A percentile compares a stretch with the other conserved stretches of the same genome.
Conservation (phyloP, 2,329 filamentous ascomycete genomes). For the Diaporthe sp. region DNA sequence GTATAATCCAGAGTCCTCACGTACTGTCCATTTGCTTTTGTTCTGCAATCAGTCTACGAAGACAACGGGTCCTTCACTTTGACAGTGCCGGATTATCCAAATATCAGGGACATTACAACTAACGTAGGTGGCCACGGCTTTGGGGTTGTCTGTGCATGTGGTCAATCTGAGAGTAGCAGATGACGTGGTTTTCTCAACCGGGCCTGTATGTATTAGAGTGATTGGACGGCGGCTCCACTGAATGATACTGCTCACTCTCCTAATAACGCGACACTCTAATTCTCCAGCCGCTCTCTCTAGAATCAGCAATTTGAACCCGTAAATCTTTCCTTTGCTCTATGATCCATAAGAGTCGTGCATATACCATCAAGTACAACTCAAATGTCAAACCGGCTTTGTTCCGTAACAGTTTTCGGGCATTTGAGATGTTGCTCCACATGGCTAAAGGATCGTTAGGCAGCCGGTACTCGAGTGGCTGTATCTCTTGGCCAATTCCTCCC, state of each 20-base stretch:
- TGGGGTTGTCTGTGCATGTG: neutral
- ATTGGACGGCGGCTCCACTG: neutral
- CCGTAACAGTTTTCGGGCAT: neutral
- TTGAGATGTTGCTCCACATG: neutral
- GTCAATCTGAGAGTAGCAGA: neutral
- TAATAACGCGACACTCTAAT: neutral
- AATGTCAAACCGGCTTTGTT: neutral
- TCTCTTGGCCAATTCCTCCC: neutral
- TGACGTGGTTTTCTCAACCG: too few species aligned
- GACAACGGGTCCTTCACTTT: neutral
- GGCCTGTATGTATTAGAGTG: neutral
- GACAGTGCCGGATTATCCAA: neutral
- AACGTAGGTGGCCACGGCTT: neutral
- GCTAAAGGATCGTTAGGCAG: neutral
- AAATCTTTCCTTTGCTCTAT: neutral
- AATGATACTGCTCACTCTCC: neutral
- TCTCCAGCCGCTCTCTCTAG: neutral
- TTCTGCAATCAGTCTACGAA: neutral
- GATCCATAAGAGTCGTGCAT: too few species aligned
- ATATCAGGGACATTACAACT: neutral
- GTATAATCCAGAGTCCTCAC: neutral
- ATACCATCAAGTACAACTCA: too few species aligned
- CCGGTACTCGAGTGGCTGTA: neutral
- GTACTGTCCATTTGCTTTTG: neutral
- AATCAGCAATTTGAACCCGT: neutral